phyloP scores from a whole-genome alignment of 169 alveolate genomes.

The Plasmodium adleri region DNA sequence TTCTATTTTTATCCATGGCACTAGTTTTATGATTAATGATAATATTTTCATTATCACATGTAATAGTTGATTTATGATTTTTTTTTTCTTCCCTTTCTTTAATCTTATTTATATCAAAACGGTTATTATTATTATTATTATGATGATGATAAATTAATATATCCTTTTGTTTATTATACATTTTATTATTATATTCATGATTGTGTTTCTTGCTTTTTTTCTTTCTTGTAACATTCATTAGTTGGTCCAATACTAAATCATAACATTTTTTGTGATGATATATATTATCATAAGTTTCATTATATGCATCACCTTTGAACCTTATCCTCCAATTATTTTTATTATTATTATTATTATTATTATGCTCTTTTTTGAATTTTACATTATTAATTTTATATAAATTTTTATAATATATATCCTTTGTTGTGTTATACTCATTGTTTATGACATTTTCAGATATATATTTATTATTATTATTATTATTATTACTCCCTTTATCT shows the following conservation, averaged over 20 bases:
- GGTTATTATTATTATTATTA: not conserved
- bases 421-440: too few species aligned
- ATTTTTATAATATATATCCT: too few species aligned
- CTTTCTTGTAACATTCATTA: constrained; percentile 6
- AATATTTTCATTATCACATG: not conserved
- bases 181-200: not conserved
- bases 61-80: not conserved
- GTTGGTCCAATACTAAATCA: constrained; percentile 24
- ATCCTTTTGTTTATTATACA: not conserved
- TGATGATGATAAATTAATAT: constrained; percentile 1
- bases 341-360: too few species aligned
- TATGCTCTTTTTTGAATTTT: too few species aligned
- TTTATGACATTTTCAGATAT: too few species aligned
- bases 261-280: constrained; percentile 7
- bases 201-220: constrained; percentile 5
- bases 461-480: too few species aligned
- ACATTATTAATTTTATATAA: too few species aligned
- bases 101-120: not conserved
- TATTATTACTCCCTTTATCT: too few species aligned
- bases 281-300: not conserved
- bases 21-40: not conserved
- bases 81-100: not conserved
- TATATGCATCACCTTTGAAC: too few species aligned
- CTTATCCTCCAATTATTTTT: too few species aligned
- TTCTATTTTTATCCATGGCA: constrained; percentile 1